phyloP scores from a whole-genome alignment of 164 flowering plant genomes.

The Chloranthus sessilifolius region DNA sequence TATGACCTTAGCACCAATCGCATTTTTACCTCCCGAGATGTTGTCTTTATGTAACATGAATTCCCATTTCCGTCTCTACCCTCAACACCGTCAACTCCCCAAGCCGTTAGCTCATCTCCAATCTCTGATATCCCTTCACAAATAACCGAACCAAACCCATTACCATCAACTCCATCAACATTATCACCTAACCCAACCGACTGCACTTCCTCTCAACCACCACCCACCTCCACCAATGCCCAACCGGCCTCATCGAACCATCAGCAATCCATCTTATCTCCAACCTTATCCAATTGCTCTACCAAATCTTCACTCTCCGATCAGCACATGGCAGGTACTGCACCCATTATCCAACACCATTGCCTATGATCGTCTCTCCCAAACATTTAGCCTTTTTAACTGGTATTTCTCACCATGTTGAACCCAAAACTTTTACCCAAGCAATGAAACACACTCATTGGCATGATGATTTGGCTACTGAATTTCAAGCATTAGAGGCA shows the following conservation, averaged over 20 bases:
- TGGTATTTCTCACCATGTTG: background rate
- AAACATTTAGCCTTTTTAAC: background rate
- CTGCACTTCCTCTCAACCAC: background rate
- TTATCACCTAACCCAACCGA: background rate
- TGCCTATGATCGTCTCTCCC: background rate
- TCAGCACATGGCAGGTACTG: no score
- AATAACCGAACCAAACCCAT: background rate
- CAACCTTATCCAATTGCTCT: background rate
- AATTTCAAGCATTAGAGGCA: background rate
- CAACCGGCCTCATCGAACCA: background rate
- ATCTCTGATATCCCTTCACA: background rate
- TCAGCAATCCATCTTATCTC: background rate
- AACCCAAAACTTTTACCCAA: background rate
- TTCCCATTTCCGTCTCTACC: background rate
- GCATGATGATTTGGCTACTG: constrained; percentile 3
- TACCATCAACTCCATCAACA: background rate
- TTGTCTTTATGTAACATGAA: background rate
- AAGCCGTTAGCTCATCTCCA: background rate
- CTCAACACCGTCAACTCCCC: background rate
- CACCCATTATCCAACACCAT: no score
- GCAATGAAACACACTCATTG: background rate
- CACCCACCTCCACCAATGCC: background rate
- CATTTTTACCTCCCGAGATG: background rate
- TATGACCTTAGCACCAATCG: background rate
- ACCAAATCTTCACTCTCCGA: background rate